Evolutionary conservation across 1,139 yeast genomes (phyloP), one percentile per base, ranked within the genome.

Genomic region (Hansenula anomala): DNA sequence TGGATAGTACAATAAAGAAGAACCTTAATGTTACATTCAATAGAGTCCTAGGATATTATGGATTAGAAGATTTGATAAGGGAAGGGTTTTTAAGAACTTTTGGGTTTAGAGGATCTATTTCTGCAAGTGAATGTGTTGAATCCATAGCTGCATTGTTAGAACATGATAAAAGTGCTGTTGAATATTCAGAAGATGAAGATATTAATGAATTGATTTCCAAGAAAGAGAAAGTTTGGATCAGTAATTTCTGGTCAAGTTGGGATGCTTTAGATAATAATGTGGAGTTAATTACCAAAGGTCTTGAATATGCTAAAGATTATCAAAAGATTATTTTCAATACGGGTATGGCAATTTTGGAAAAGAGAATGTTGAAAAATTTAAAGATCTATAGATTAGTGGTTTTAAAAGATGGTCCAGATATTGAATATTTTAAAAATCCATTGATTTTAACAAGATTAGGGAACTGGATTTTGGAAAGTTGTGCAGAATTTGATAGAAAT

Each of bases 201-300:
- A 67, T 74, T 28, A 63, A 64, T 38, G 58, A 63, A n/a, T 58
- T 72, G 40, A 73, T 80, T 24, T 62, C 63, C 14, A 65, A 65
- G 39, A 67, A 79, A 53, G 90, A 84, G 49, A 75, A 79, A 48
- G 72, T 75, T 35, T 92, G 96, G 95, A 79, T 90, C 4, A 74
- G 77, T 38, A 89, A 90, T 56, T 94, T 94, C 59, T 92, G 98
- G 97, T 73, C 79, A 25, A 86, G 96, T 13, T 94, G 96, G 94
- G 98, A 92, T 63, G 88, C 97, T 1, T 67, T 90, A 36, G 80
- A 80, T 58, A 69, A 70, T 35, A 58, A 58, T 26, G 71, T 80
- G 40, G 86, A 81, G 29, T 60, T 80, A 8, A 67, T 92, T 23
- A 59, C 71, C 29, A 75, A 75, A 38, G 98, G 97, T 1, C 66